phyloP scores from a whole-genome alignment of 2,329 filamentous ascomycete species.

The Alternaria atra region DNA sequence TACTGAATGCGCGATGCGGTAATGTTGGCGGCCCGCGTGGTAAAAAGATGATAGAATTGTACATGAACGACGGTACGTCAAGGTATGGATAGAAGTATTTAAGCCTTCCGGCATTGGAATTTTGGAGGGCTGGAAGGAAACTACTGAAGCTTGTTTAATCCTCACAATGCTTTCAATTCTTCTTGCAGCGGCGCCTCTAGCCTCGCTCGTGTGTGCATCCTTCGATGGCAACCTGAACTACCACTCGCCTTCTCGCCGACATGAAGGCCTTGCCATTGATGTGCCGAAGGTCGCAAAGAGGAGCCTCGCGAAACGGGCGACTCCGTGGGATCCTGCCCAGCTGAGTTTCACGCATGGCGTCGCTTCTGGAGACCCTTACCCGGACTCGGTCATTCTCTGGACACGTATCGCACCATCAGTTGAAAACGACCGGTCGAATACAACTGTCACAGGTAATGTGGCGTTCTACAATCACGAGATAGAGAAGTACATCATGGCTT shows the following conservation, averaged over 20 bases:
- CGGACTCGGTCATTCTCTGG: slow-evolving; percentile 51
- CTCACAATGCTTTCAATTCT: slow-evolving; percentile 26
- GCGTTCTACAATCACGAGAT: slow-evolving; percentile 63
- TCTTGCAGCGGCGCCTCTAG: slow-evolving; percentile 25
- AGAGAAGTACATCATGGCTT: slow-evolving; percentile 62
- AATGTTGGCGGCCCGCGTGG: not conserved
- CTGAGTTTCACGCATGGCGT: slow-evolving; percentile 57
- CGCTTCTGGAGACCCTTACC: slow-evolving; percentile 57
- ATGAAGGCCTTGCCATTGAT: slow-evolving; percentile 69
- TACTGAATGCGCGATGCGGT: slow-evolving; percentile 6
- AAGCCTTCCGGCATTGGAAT: not conserved
- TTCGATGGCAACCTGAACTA: slow-evolving; percentile 68
- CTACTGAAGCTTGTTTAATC: not conserved
- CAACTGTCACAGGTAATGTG: slow-evolving; percentile 65
- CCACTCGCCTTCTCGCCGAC: slow-evolving; percentile 69
- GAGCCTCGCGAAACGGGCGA: slow-evolving; percentile 39
- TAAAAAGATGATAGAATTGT: not conserved
- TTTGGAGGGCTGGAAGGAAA: not conserved
- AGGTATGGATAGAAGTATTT: slow-evolving; percentile 4
- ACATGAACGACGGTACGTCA: slow-evolving; percentile 1
- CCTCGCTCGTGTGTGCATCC: slow-evolving; percentile 26
- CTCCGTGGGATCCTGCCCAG: slow-evolving; percentile 51
- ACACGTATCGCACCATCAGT: slow-evolving; percentile 49
- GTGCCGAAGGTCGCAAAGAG: slow-evolving; percentile 67
- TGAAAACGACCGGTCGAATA: slow-evolving; percentile 54